Percentiles rank a stretch among this genome's conserved stretches.
phyloP scores from a whole-genome alignment of 2,329 filamentous ascomycete genomes.

The Phaeosphaeriaceae sp. region DNA sequence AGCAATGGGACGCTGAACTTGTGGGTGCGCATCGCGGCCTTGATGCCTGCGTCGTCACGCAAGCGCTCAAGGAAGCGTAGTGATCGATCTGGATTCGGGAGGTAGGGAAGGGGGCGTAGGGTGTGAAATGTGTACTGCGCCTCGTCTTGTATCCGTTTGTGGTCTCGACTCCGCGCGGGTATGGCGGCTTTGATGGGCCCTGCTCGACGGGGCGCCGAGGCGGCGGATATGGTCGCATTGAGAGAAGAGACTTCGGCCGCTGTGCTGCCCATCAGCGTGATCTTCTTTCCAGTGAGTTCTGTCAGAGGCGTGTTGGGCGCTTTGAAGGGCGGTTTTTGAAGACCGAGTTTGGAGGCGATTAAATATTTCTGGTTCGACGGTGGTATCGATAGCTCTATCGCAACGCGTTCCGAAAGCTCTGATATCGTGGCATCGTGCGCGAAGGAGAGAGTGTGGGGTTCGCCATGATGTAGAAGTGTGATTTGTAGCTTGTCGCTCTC shows the following conservation, averaged over 20 bases:
- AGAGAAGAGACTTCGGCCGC: slow-evolving; percentile 65
- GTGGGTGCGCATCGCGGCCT: slow-evolving; percentile 81
- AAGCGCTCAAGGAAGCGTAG: slow-evolving; percentile 76
- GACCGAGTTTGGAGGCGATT: slow-evolving; percentile 68
- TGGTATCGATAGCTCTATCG: slow-evolving; percentile 64
- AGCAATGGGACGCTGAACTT: slow-evolving; percentile 83
- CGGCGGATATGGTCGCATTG: slow-evolving; percentile 48
- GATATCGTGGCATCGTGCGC: slow-evolving; percentile 58
- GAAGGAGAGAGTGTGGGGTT: slow-evolving; percentile 56
- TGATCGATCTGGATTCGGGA: slow-evolving; percentile 76
- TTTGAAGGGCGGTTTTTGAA: slow-evolving; percentile 70
- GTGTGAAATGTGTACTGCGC: slow-evolving; percentile 80
- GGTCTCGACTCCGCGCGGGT: slow-evolving; percentile 51
- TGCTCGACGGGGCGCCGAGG: slow-evolving; percentile 48
- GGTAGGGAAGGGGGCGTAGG: slow-evolving; percentile 75
- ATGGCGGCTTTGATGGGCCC: slow-evolving; percentile 50
- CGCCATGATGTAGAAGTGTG: slow-evolving; percentile 62
- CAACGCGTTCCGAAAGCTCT: slow-evolving; percentile 66
- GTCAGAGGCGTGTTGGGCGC: slow-evolving; percentile 60
- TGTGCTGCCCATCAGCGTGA: slow-evolving; percentile 70
- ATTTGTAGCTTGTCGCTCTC: slow-evolving; percentile 42
- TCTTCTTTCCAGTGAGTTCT: slow-evolving; percentile 62
- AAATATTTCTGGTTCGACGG: slow-evolving; percentile 70
- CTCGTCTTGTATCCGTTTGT: slow-evolving; percentile 62
- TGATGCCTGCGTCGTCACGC: slow-evolving; percentile 83